Evolutionary conservation across 371 early-diverging fungal genomes (phyloP).

Genomic region (Mortierella sp.): DNA sequence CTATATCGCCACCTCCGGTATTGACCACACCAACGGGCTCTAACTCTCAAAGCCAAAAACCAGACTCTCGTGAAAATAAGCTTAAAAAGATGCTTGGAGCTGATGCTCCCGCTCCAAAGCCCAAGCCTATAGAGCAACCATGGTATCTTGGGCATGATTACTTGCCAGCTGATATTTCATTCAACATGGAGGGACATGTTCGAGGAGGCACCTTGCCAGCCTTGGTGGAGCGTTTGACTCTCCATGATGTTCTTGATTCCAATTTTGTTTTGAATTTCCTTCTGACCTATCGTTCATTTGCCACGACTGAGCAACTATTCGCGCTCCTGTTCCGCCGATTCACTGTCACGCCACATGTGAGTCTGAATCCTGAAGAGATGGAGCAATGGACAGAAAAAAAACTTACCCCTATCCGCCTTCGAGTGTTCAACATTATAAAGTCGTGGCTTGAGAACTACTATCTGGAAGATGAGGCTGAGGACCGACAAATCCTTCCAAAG

Average conservation of each 20-base stretch:
- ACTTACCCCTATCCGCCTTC: slow-evolving; percentile 85
- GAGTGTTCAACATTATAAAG: slow-evolving; percentile 91
- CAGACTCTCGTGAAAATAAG: slow-evolving; percentile 38
- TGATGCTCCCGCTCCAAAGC: slow-evolving; percentile 49
- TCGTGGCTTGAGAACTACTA: slow-evolving; percentile 92
- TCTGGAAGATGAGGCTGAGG: slow-evolving; percentile 80
- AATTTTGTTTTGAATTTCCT: slow-evolving; percentile 87
- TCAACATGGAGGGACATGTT: slow-evolving; percentile 84
- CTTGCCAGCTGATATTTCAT: slow-evolving; percentile 78
- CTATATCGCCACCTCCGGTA: slow-evolving; percentile 18
- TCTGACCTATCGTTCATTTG: slow-evolving; percentile 90
- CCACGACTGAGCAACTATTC: slow-evolving; percentile 82
- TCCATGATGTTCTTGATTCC: slow-evolving; percentile 84
- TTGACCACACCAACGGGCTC: neutral
- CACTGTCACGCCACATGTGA: slow-evolving; percentile 76
- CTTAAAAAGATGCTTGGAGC: slow-evolving; percentile 55
- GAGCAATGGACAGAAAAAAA: slow-evolving; percentile 89
- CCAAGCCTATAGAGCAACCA: slow-evolving; percentile 48
- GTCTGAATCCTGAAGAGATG: slow-evolving; percentile 75
- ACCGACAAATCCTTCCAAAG: slow-evolving; percentile 69
- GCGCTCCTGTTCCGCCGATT: slow-evolving; percentile 79
- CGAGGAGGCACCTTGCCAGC: slow-evolving; percentile 90
- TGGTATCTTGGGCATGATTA: slow-evolving; percentile 89
- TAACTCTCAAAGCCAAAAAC: slow-evolving; percentile 7
- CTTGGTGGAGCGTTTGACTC: slow-evolving; percentile 89